Evolutionary conservation across 768 basidiomycete genomes (phyloP).

Genomic region (Pleurotus tuber-regium): DNA sequence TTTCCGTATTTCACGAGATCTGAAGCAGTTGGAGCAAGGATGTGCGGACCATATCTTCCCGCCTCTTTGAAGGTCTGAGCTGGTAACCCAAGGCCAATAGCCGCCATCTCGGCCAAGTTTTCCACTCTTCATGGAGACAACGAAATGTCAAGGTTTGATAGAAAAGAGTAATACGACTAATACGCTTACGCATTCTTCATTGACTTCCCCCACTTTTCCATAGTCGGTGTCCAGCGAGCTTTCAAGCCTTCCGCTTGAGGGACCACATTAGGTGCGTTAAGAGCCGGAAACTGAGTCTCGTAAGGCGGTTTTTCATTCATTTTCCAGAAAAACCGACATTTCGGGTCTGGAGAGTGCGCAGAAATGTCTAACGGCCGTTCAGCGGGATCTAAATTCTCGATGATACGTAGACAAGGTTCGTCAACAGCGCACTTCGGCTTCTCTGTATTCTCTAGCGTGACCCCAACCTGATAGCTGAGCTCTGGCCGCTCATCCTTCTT

Average conservation of each 20-base stretch:
- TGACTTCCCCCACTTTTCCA: slow-evolving; percentile 84
- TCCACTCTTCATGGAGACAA: slow-evolving; percentile 56
- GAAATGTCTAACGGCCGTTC: slow-evolving; percentile 86
- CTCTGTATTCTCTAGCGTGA: slow-evolving; percentile 96
- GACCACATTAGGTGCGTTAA: slow-evolving; percentile 82
- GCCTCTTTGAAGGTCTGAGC: slow-evolving; percentile 72
- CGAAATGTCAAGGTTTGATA: slow-evolving; percentile 9
- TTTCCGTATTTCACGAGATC: slow-evolving; percentile 78
- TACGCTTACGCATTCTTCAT: slow-evolving; percentile 83
- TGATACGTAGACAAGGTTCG: slow-evolving; percentile 79
- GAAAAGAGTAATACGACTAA: background rate
- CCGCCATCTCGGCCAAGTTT: slow-evolving; percentile 84
- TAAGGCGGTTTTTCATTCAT: slow-evolving; percentile 78
- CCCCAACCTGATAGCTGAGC: slow-evolving; percentile 88
- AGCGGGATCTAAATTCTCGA: slow-evolving; percentile 66
- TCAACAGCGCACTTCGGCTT: slow-evolving; percentile 84
- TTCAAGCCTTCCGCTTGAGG: slow-evolving; percentile 60
- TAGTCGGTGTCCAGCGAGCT: slow-evolving; percentile 63
- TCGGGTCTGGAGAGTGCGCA: slow-evolving; percentile 84
- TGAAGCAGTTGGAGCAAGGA: slow-evolving; percentile 93
- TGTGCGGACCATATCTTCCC: slow-evolving; percentile 83
- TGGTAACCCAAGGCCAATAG: slow-evolving; percentile 77
- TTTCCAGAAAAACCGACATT: slow-evolving; percentile 92
- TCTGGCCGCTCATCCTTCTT: slow-evolving; percentile 82
- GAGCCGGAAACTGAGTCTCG: slow-evolving; percentile 68